Evolutionary conservation across 2,329 filamentous ascomycete species (phyloP).

Genomic region (Diplodia scrobiculata): DNA sequence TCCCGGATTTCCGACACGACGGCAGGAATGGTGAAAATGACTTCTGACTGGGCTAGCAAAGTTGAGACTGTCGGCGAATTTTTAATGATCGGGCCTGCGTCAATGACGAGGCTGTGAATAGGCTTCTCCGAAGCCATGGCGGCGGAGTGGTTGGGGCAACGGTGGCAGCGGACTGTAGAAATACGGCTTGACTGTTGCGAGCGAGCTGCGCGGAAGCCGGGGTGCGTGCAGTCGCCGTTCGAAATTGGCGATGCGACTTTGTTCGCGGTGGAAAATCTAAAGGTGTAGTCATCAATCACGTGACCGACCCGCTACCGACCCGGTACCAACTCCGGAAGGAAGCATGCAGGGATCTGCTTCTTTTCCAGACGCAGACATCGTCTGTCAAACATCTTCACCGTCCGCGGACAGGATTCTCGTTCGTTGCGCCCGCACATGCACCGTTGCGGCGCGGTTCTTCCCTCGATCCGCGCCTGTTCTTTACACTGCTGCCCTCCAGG

Average conservation of each 20-base stretch:
- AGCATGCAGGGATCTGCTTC: background rate
- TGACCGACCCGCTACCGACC: background rate
- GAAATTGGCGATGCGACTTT: constrained; percentile 18
- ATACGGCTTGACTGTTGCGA: background rate
- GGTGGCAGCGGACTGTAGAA: background rate
- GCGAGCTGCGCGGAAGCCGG: background rate
- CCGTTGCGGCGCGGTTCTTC: background rate
- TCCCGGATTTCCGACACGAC: constrained; percentile 89
- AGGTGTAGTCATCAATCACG: background rate
- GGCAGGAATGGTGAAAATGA: constrained; percentile 69
- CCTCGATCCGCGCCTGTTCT: background rate
- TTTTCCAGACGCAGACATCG: background rate
- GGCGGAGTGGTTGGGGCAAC: background rate
- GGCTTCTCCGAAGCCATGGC: constrained; percentile 58
- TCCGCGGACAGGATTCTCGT: background rate
- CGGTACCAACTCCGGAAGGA: constrained; percentile 9
- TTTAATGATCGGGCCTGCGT: constrained; percentile 90
- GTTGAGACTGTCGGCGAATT: constrained; percentile 86
- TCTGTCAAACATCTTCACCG: background rate
- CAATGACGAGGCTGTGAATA: constrained; percentile 81
- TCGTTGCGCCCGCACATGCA: background rate
- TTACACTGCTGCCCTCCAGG: background rate
- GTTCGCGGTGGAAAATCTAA: constrained; percentile 1
- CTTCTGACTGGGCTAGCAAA: constrained; percentile 73
- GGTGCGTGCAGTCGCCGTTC: background rate